A percentile compares a stretch with the other conserved stretches of the same genome.
Evolutionary conservation across 2,329 filamentous ascomycete species (phyloP).

Genomic region (Hymenoscyphus repandus): DNA sequence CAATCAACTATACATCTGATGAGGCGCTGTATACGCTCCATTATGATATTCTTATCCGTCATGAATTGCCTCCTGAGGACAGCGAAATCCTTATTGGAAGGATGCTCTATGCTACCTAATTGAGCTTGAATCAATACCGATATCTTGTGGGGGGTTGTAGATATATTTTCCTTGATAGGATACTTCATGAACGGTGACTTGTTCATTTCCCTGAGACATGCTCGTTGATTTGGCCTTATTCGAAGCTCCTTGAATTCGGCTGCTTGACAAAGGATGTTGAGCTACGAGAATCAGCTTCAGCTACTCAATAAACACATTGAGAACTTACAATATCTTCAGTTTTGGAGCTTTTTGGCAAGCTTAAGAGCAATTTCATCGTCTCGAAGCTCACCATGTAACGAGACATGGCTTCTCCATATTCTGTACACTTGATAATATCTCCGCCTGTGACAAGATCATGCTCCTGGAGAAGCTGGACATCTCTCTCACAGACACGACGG

Average conservation of each 20-base stretch:
- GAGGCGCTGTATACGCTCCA: conserved; percentile 64
- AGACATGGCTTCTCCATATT: conserved; percentile 76
- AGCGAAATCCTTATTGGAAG: conserved; percentile 50
- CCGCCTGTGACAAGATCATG: conserved; percentile 48
- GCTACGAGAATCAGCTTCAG: conserved; percentile 40
- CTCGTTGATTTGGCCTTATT: conserved; percentile 64
- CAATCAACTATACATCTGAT: conserved; percentile 75
- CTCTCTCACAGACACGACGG: conserved; percentile 64
- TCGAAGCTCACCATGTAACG: conserved; percentile 74
- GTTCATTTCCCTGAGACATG: conserved; percentile 67
- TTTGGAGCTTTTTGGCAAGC: conserved; percentile 53
- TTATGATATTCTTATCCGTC: conserved; percentile 58
- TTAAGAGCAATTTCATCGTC: conserved; percentile 69
- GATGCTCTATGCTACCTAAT: conserved; percentile 61
- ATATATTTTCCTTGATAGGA: conserved; percentile 63
- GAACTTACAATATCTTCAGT: conserved; percentile 62
- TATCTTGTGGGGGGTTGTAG: conserved; percentile 65
- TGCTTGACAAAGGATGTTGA: conserved; percentile 61
- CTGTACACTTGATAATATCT: conserved; percentile 54
- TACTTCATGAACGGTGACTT: conserved; percentile 63
- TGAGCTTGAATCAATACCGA: conserved; percentile 73
- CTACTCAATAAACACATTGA: neutral
- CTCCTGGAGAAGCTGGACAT: conserved; percentile 60
- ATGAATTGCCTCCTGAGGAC: conserved; percentile 51
- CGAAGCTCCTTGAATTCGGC: conserved; percentile 69